Conservation (phyloP, 805 yeast genomes). For the Naumovozyma castellii region DNA sequence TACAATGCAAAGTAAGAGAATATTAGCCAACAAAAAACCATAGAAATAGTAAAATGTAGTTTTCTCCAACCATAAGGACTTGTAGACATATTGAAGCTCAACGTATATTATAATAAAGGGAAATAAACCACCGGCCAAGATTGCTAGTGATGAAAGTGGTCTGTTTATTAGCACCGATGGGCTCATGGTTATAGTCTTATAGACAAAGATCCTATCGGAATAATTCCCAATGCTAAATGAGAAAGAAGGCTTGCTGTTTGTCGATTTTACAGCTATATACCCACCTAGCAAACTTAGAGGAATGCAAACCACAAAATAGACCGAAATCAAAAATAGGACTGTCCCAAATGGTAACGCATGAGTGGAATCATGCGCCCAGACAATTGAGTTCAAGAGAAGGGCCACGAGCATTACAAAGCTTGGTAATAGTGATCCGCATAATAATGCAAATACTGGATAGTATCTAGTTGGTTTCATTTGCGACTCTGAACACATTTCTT, state of each 20-base stretch:
- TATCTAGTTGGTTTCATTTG: not conserved
- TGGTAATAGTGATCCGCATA: constrained; percentile 43
- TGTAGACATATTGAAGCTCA: constrained; percentile 62
- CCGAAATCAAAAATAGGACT: constrained; percentile 45
- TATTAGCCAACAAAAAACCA: constrained; percentile 62
- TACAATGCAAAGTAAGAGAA: constrained; percentile 48
- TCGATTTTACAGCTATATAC: constrained; percentile 7
- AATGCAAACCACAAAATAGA: constrained; percentile 57
- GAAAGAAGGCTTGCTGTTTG: not conserved
- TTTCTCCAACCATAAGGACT: constrained; percentile 72
- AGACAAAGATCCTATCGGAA: not conserved
- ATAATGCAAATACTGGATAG: constrained; percentile 27
- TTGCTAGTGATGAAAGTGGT: not conserved
- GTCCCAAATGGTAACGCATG: constrained; percentile 74
- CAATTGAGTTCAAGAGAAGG: constrained; percentile 51
- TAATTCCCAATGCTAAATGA: not conserved
- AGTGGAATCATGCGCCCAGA: constrained; percentile 70
- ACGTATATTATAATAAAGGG: constrained; percentile 79
- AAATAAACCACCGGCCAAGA: constrained; percentile 43
- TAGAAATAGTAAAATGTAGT: constrained; percentile 71
- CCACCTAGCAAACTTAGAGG: constrained; percentile 78
- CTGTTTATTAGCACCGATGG: not conserved
- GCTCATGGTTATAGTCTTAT: constrained; percentile 1
- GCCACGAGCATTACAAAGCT: constrained; percentile 40
- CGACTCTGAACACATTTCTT: not conserved